phyloP scores from a whole-genome alignment of 345 rosid genomes.

The Alliaria petiolata region DNA sequence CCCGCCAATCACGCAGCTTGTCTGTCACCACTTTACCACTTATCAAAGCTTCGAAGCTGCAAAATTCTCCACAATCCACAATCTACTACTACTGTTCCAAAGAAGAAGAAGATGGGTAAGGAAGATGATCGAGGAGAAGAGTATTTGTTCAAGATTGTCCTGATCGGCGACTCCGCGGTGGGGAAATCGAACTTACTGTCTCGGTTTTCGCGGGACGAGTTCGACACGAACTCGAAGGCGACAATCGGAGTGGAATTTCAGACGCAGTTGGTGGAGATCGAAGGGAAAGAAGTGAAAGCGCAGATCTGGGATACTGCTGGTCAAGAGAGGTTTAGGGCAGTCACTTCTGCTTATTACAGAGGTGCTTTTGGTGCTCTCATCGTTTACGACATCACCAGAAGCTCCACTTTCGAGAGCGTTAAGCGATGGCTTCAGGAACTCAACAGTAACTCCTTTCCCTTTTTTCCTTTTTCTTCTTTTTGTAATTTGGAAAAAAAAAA shows the following conservation, averaged over 20 bases:
- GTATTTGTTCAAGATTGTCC: conserved; percentile 84
- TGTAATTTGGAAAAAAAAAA: not conserved
- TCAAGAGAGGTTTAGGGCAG: conserved; percentile 92
- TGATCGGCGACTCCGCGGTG: conserved; percentile 92
- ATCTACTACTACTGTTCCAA: not conserved
- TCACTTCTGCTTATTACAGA: conserved; percentile 92
- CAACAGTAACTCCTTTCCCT: conserved; percentile 44
- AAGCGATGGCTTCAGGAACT: conserved; percentile 94
- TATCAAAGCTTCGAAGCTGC: conserved; percentile 17
- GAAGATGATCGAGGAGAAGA: conserved; percentile 56
- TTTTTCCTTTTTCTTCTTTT: no score
- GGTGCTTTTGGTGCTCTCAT: conserved; percentile 93
- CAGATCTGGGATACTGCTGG: conserved; percentile 99
- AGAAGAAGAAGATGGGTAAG: conserved; percentile 44
- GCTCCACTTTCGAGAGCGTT: conserved; percentile 69
- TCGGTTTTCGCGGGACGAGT: conserved; percentile 79
- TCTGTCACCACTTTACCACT: conserved; percentile 32
- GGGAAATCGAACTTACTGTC: conserved; percentile 87
- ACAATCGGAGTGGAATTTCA: conserved; percentile 95
- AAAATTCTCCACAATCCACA: not conserved
- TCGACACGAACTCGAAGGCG: conserved; percentile 83
- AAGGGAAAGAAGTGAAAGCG: conserved; percentile 85
- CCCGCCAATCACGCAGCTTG: conserved; percentile 57
- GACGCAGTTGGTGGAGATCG: conserved; percentile 76
- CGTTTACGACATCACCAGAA: conserved; percentile 81